A percentile compares a stretch with the other conserved stretches of the same genome.
phyloP scores from a whole-genome alignment of 495 filamentous ascomycete genomes.

The Recurvomyces mirabilis region DNA sequence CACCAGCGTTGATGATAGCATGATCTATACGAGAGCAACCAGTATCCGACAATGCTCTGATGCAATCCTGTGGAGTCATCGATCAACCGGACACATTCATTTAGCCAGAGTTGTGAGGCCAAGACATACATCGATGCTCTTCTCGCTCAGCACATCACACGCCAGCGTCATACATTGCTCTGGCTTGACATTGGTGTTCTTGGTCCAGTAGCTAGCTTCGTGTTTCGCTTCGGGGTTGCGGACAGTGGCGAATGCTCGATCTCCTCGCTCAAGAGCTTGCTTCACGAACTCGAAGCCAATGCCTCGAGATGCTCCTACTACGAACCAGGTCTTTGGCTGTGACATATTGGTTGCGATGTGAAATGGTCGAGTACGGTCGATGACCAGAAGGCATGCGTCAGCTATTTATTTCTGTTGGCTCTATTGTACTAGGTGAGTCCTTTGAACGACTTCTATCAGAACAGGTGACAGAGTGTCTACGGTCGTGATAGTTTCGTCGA shows the following conservation, averaged over 20 bases:
- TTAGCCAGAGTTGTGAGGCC: constrained; percentile 4
- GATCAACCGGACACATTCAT: background rate
- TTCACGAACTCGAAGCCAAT: constrained; percentile 46
- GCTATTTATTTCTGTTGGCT: no score
- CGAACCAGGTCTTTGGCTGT: constrained; percentile 37
- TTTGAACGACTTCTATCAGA: no score
- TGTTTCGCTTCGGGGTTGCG: constrained; percentile 31
- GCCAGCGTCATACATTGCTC: constrained; percentile 36
- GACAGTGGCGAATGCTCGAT: constrained; percentile 43
- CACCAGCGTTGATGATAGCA: constrained; percentile 47
- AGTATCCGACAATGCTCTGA: constrained; percentile 25
- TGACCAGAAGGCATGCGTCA: no score
- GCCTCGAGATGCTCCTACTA: constrained; percentile 46
- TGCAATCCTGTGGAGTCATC: constrained; percentile 22
- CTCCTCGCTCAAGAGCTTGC: constrained; percentile 37
- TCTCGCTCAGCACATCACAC: constrained; percentile 42
- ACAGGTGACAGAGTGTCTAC: no score
- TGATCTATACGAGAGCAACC: constrained; percentile 36
- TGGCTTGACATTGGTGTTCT: constrained; percentile 31
- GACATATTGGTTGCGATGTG: no score
- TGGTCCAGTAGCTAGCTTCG: constrained; percentile 34
- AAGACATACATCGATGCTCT: constrained; percentile 36
- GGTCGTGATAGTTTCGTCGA: no score
- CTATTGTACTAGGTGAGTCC: no score
- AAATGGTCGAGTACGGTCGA: no score